phyloP scores from a whole-genome alignment of 768 basidiomycete genomes.

The Calvatia gigantea region DNA sequence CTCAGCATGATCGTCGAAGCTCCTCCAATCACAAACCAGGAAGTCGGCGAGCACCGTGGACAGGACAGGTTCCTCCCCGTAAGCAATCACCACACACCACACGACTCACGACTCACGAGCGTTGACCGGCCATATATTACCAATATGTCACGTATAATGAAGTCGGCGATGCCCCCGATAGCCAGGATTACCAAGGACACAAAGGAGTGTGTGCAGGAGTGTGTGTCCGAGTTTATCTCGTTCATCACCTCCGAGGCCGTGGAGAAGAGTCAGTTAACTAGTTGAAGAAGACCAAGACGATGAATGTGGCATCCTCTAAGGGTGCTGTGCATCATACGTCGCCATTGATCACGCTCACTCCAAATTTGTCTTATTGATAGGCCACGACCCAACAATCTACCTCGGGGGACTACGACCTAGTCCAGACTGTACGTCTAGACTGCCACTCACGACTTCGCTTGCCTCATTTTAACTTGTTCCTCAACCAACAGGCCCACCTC shows the following conservation, averaged over 20 bases:
- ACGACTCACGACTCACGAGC: not conserved
- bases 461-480: not conserved
- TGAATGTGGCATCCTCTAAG: conserved; percentile 84
- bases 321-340: conserved; percentile 36
- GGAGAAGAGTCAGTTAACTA: conserved; percentile 89
- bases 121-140: conserved; percentile 64
- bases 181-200: conserved; percentile 98
- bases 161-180: conserved; percentile 79
- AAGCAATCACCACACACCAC: conserved; percentile 24
- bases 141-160: conserved; percentile 98
- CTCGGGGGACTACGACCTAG: conserved; percentile 49
- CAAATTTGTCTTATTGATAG: too few species aligned
- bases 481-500: conserved; percentile 51
- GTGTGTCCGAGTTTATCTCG: conserved; percentile 96
- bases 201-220: conserved; percentile 98
- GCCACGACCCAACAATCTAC: conserved; percentile 73
- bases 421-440: conserved; percentile 47
- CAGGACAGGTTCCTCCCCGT: conserved; percentile 96
- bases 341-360: not conserved
- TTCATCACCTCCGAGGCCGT: conserved; percentile 98
- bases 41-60: conserved; percentile 91
- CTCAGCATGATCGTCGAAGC: conserved; percentile 47
- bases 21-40: conserved; percentile 82
- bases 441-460: too few species aligned
- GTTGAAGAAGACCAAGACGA: conserved; percentile 97